phyloP scores from a whole-genome alignment of 2,329 filamentous ascomycete genomes.

The Ambrosiella xylebori region DNA sequence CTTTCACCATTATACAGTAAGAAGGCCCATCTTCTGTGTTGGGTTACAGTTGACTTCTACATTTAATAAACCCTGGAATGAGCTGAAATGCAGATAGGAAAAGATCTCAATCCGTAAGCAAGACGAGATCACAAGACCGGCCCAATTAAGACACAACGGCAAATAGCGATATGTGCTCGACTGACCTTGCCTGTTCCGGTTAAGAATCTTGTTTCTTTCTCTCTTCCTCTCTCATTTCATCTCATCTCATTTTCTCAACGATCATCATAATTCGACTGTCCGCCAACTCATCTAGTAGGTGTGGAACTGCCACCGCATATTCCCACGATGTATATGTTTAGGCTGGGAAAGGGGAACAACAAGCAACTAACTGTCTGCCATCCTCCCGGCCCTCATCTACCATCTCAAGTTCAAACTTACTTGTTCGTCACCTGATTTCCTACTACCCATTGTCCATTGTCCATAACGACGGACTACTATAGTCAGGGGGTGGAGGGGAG shows the following conservation, averaged over 20 bases:
- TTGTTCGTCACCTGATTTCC: neutral
- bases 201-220: neutral
- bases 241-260: too few species aligned
- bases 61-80: too few species aligned
- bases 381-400: neutral
- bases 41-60: too few species aligned
- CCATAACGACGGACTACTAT: neutral
- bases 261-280: too few species aligned
- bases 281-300: too few species aligned
- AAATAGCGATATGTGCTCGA: neutral
- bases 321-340: too few species aligned
- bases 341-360: too few species aligned
- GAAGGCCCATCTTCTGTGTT: too few species aligned
- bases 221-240: neutral
- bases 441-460: neutral
- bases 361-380: too few species aligned
- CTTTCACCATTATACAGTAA: too few species aligned
- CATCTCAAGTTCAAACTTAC: neutral
- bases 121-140: neutral
- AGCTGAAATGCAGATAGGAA: neutral
- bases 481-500: neutral
- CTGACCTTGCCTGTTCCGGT: neutral
- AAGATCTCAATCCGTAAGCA: neutral
- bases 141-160: neutral
- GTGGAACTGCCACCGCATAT: too few species aligned